Evolutionary conservation across 2,329 filamentous ascomycete genomes (phyloP), one percentile per base, ranked within the genome.

Genomic region (Raffaelea deltoideospora): DNA sequence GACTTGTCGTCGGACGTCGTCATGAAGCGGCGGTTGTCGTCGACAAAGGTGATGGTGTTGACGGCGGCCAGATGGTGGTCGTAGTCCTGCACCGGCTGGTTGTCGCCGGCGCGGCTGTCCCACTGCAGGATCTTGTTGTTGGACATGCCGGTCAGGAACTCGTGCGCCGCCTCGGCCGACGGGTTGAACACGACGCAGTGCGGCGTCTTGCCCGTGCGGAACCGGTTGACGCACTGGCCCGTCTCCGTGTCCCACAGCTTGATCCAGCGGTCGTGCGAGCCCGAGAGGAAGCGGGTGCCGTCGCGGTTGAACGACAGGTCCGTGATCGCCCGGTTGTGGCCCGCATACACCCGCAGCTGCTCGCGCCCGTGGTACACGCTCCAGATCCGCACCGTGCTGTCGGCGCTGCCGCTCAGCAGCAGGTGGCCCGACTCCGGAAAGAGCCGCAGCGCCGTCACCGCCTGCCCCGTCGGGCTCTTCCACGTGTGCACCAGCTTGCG

Each of bases 71-170:
- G 64, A 56, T 98, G 90, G 57, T 98, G 90, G 53, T 98, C 88
- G 60, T 98, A 98, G 63, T 96, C 90, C 53, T 98, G 92, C 11
- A 94, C 82, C 40, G 90, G 69, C 49, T 92, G 76, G 46, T 74
- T 75, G 42, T 66, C 60, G 36, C 34, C 27, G 7, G 78, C 76
- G 21, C 92, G 74, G 3, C 78, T 87, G 57, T 98, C 90, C 58
- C 92, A 98, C 53, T 98, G 90, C 30, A 98, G 71, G 48, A 98
- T 98, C 65, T 95, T 95, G 67, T 98, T 98, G 59, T 98, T 88
- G 27, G 84, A 90, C 84, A 96, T 92, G 50, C 90, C 90, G 2
- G 86, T 87, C 38, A 98, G 61, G 58, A 98, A 98, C 56, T 96
- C 88, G 54, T 90, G 80, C 9, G 78, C 73, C 46, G 79, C 75